phyloP scores from a whole-genome alignment of 345 rosid genomes.

The Orychophragmus violaceus region DNA sequence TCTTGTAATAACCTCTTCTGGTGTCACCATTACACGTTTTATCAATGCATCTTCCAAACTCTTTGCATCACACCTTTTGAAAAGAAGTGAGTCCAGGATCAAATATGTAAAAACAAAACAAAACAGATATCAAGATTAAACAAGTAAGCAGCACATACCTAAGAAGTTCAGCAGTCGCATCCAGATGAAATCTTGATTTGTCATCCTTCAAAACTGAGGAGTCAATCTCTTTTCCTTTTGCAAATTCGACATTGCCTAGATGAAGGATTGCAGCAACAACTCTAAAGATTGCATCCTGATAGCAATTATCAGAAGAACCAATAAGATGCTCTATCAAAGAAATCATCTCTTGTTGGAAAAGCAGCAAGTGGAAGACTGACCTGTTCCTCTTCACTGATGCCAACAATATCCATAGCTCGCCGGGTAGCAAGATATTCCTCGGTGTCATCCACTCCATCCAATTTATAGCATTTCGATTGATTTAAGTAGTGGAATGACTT shows the following conservation, averaged over 20 bases:
- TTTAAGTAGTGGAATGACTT: conserved; percentile 79
- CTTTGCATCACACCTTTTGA: conserved; percentile 71
- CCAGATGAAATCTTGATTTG: conserved; percentile 82
- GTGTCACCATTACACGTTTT: conserved; percentile 99
- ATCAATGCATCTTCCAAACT: conserved; percentile 92
- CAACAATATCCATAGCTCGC: conserved; percentile 97
- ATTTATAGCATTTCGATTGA: conserved; percentile 70
- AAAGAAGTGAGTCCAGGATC: conserved; percentile 24
- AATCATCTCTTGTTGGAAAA: conserved; percentile 15
- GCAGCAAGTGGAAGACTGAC: conserved; percentile 36
- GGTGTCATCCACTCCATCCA: conserved; percentile 86
- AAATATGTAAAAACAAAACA: not conserved
- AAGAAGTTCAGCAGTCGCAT: conserved; percentile 79
- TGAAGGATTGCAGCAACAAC: conserved; percentile 97
- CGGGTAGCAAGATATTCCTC: conserved; percentile 95
- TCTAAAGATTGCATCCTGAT: conserved; percentile 88
- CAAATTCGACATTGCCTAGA: conserved; percentile 90
- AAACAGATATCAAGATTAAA: conserved; percentile 9
- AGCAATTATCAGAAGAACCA: conserved; percentile 22
- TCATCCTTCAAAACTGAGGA: conserved; percentile 92
- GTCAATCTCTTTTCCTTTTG: conserved; percentile 83
- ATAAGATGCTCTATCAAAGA: conserved; percentile 14
- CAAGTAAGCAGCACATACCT: conserved; percentile 40
- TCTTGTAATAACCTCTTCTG: conserved; percentile 96
- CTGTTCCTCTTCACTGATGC: conserved; percentile 97